Evolutionary conservation across 805 yeast genomes (phyloP).

Genomic region (Jamesozyma hellenica): DNA sequence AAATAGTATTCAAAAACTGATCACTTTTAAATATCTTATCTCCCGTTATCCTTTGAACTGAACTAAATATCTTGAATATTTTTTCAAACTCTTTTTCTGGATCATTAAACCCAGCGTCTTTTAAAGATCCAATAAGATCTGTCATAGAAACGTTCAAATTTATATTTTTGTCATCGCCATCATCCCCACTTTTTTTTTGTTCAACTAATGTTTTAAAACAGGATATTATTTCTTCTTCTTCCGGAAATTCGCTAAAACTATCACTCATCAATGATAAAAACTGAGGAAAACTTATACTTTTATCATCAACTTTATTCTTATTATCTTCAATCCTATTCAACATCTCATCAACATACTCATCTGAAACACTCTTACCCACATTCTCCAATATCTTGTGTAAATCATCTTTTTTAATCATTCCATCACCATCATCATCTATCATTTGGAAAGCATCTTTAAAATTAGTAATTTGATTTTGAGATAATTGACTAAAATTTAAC

Average conservation of each 20-base stretch:
- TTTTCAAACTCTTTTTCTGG: conserved; percentile 36
- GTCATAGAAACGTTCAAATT: conserved; percentile 40
- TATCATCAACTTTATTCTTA: conserved; percentile 5
- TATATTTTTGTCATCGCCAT: not conserved
- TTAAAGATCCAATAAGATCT: conserved; percentile 40
- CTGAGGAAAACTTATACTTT: conserved; percentile 47
- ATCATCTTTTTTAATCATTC: conserved; percentile 46
- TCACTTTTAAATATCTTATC: conserved; percentile 49
- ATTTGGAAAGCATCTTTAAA: conserved; percentile 67
- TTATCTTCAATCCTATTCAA: conserved; percentile 18
- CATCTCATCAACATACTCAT: conserved; percentile 42
- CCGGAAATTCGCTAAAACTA: conserved; percentile 42
- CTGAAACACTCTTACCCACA: conserved; percentile 38
- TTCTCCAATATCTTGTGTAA: conserved; percentile 43
- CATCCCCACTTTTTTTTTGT: not conserved
- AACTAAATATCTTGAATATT: conserved; percentile 46
- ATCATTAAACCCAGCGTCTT: conserved; percentile 34
- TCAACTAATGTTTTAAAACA: conserved; percentile 46
- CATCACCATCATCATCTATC: conserved; percentile 77
- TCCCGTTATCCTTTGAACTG: conserved; percentile 46
- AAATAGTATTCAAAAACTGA: conserved; percentile 48
- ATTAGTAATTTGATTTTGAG: conserved; percentile 53
- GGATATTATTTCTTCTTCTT: conserved; percentile 42
- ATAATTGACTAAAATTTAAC: conserved; percentile 35
- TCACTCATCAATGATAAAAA: conserved; percentile 55